Conservation (phyloP, 179 eudicot species). For the Heliamphora pulchella region DNA sequence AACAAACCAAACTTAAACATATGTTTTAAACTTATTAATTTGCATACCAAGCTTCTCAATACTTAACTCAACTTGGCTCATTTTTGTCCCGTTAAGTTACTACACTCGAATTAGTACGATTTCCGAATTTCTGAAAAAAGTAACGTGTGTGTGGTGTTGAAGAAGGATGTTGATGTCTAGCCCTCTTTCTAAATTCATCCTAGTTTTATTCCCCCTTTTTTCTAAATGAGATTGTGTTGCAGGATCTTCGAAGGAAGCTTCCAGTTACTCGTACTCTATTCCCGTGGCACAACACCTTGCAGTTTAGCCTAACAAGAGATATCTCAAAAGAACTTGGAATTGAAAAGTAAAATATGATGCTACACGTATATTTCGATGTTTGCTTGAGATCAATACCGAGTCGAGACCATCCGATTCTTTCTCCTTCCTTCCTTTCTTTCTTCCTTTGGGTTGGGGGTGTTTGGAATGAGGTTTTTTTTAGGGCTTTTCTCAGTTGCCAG, state of each 20-base stretch:
- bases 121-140: not conserved
- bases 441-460: not conserved
- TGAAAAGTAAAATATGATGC: constrained; percentile 33
- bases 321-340: constrained; percentile 75
- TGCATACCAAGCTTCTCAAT: too few relatives aligned
- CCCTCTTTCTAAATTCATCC: not conserved
- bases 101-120: not conserved
- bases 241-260: constrained; percentile 93
- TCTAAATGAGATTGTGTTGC: constrained; percentile 16
- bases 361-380: not conserved
- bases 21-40: too few relatives aligned
- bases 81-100: not conserved
- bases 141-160: not conserved
- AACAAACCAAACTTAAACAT: too few relatives aligned
- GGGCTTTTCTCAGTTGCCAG: not conserved
- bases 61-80: too few relatives aligned
- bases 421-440: not conserved
- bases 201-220: not conserved
- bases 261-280: constrained; percentile 93
- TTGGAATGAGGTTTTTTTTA: not conserved
- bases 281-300: constrained; percentile 92
- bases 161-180: not conserved
- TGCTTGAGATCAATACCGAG: not conserved
- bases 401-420: not conserved
- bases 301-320: constrained; percentile 81